Evolutionary conservation across 306 rosid species (phyloP).

Genomic region (Chamaecrista fasciculata): DNA sequence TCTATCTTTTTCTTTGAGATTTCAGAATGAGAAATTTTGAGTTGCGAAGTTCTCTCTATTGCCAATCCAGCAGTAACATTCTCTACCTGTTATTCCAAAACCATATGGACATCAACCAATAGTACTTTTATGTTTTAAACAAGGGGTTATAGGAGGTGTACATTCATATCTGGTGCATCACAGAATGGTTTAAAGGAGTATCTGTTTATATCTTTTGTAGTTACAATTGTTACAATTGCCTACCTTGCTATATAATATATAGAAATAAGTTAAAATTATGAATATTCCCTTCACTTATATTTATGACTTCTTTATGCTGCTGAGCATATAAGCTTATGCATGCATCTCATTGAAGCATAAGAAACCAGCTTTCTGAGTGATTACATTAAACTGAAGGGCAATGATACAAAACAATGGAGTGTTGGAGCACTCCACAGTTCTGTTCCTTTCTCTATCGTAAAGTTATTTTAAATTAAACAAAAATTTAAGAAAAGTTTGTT

Average conservation of each 20-base stretch:
- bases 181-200: not conserved
- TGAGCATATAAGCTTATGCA: not conserved
- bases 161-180: not conserved
- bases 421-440: too few species aligned
- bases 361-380: not conserved
- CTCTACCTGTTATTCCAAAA: constrained; percentile 51
- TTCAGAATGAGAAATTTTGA: constrained; percentile 49
- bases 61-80: constrained; percentile 27
- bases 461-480: too few species aligned
- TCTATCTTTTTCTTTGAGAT: constrained; percentile 64
- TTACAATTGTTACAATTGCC: not conserved
- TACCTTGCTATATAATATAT: constrained; percentile 7
- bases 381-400: not conserved
- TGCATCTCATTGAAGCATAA: constrained; percentile 10
- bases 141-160: constrained; percentile 10
- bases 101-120: constrained; percentile 23
- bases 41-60: constrained; percentile 36
- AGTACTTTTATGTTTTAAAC: constrained; percentile 5
- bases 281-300: not conserved
- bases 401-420: too few species aligned
- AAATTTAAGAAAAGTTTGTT: too few species aligned
- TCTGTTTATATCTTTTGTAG: not conserved
- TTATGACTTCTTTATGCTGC: not conserved
- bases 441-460: too few species aligned
- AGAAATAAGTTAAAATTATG: not conserved